Percentiles rank a stretch among this genome's conserved stretches.
These are phyloP conservation scores for Starmerella ratchasimensis DNA, from an alignment of 805 yeast species.

Conservation along the genomic window DNA sequence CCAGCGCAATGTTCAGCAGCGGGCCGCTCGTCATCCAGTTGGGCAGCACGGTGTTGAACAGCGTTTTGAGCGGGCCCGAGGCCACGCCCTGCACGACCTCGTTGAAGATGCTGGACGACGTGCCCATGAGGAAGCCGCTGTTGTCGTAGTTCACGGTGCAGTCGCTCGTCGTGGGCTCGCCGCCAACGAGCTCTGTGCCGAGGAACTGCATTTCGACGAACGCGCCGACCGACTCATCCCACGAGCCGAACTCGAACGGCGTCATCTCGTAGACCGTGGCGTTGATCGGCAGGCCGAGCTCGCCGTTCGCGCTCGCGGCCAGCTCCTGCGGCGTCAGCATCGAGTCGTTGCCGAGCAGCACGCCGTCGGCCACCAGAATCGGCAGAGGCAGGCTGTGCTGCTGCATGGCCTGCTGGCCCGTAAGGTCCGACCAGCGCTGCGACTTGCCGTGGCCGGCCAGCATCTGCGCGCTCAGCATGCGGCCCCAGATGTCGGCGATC, in stretches of 20 bases:
- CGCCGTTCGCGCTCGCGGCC: not conserved
- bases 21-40: not conserved
- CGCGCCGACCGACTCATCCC: slow-evolving; percentile 62
- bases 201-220: slow-evolving; percentile 56
- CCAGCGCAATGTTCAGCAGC: slow-evolving; percentile 44
- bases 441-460: slow-evolving; percentile 42
- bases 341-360: slow-evolving; percentile 24
- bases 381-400: slow-evolving; percentile 60
- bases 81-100: slow-evolving; percentile 41
- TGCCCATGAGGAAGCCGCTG: slow-evolving; percentile 68
- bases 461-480: slow-evolving; percentile 60
- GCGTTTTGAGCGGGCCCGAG: slow-evolving; percentile 26
- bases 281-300: slow-evolving; percentile 27
- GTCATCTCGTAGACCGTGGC: slow-evolving; percentile 42
- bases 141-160: slow-evolving; percentile 68
- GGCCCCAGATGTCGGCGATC: slow-evolving; percentile 71
- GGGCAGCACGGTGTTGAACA: slow-evolving; percentile 21
- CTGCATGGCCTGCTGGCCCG: slow-evolving; percentile 45
- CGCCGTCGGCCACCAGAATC: slow-evolving; percentile 38
- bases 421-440: slow-evolving; percentile 35
- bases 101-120: slow-evolving; percentile 72
- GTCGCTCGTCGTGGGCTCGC: slow-evolving; percentile 34
- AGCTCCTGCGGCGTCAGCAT: not conserved
- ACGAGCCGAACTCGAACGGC: slow-evolving; percentile 70
- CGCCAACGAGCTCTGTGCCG: slow-evolving; percentile 53